These are phyloP conservation scores for Chrysosporium keratinophilum DNA, from an alignment of 2,329 filamentous ascomycete species.

Conservation along the genomic window DNA sequence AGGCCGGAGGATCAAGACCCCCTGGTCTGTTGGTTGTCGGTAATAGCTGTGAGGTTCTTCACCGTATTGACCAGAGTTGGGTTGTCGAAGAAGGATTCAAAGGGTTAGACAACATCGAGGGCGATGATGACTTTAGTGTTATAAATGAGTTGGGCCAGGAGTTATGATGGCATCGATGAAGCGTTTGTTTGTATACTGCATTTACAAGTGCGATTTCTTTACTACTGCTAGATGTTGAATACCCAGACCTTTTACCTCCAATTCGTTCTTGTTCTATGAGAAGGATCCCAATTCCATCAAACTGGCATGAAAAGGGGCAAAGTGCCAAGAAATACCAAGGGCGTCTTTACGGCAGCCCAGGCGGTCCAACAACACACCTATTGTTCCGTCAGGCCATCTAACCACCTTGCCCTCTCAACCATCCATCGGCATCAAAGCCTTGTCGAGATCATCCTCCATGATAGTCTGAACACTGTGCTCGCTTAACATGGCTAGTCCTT, in stretches of 20 bases:
- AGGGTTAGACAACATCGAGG: slow-evolving; percentile 50
- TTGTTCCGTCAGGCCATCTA: no score
- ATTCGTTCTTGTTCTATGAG: not conserved
- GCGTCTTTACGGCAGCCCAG: no score
- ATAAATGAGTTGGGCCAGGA: slow-evolving; percentile 12
- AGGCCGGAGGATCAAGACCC: slow-evolving; percentile 78
- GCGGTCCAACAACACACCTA: no score
- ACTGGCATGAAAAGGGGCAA: no score
- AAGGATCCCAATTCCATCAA: no score
- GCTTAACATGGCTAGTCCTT: slow-evolving; percentile 26
- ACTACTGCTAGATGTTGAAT: not conserved
- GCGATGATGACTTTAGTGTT: slow-evolving; percentile 17
- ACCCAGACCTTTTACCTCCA: not conserved
- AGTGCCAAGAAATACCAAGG: no score
- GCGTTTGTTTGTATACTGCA: slow-evolving; percentile 13
- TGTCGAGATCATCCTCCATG: not conserved
- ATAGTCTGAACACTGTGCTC: not conserved
- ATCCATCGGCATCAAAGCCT: not conserved
- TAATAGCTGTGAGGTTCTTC: slow-evolving; percentile 67
- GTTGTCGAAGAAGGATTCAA: slow-evolving; percentile 77
- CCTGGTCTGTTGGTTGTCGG: slow-evolving; percentile 84
- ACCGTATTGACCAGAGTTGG: slow-evolving; percentile 58
- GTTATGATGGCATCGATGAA: not conserved
- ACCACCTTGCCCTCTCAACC: no score
- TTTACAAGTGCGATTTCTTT: not conserved